A percentile compares a stretch with the other conserved stretches of the same genome.
These are phyloP conservation scores for Capronia epimyces DNA, from an alignment of 2,329 filamentous ascomycete species.

Conservation along the genomic window DNA sequence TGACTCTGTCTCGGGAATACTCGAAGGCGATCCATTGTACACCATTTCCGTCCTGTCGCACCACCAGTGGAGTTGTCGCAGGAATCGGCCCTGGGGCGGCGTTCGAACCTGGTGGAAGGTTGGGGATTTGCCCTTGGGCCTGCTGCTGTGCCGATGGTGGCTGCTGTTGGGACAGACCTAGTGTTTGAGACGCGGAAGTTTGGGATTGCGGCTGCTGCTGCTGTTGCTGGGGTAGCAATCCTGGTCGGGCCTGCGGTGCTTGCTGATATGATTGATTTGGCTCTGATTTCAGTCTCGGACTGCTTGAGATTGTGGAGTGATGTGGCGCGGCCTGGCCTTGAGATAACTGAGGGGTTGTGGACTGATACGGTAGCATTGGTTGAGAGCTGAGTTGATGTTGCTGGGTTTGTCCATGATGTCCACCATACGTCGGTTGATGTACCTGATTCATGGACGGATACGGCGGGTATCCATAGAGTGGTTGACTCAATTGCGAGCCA, in stretches of 20 bases:
- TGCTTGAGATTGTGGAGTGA: slow-evolving; percentile 57
- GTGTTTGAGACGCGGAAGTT: slow-evolving; percentile 35
- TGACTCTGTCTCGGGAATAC: slow-evolving; percentile 92
- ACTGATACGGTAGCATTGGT: slow-evolving; percentile 52
- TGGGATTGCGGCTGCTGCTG: slow-evolving; percentile 43
- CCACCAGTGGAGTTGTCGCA: slow-evolving; percentile 88
- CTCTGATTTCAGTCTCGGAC: slow-evolving; percentile 40
- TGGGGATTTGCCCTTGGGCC: slow-evolving; percentile 40
- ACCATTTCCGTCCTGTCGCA: slow-evolving; percentile 89
- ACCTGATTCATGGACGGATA: slow-evolving; percentile 50
- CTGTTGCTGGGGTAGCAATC: slow-evolving; percentile 41
- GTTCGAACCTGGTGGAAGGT: slow-evolving; percentile 65
- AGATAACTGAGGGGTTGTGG: slow-evolving; percentile 39
- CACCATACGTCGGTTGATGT: slow-evolving; percentile 53
- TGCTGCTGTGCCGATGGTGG: slow-evolving; percentile 55
- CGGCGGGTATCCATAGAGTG: slow-evolving; percentile 71
- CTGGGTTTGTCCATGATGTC: slow-evolving; percentile 50
- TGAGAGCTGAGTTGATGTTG: slow-evolving; percentile 54
- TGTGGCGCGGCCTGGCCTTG: slow-evolving; percentile 39
- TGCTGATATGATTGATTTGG: slow-evolving; percentile 27
- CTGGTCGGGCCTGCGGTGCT: slow-evolving; percentile 40
- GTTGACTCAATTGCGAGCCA: slow-evolving; percentile 69
- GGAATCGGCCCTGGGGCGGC: slow-evolving; percentile 94
- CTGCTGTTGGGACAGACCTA: slow-evolving; percentile 43
- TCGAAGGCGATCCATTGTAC: slow-evolving; percentile 99